Evolutionary conservation across 768 basidiomycete species (phyloP).

Genomic region (Lyophyllum atratum): DNA sequence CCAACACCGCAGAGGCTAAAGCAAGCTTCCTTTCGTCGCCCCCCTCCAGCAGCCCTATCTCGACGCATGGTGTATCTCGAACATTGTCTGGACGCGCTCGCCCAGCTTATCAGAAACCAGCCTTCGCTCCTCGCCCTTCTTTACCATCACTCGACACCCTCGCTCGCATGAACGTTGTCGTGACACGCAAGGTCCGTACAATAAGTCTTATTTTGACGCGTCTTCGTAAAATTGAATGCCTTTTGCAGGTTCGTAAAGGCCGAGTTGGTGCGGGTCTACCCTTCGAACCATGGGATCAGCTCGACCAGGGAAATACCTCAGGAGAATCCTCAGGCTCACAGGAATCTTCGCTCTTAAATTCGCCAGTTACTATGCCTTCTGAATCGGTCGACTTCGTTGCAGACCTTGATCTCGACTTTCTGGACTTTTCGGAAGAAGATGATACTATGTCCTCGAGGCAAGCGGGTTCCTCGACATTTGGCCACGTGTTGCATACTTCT

Average conservation of each 20-base stretch:
- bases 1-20: conserved; percentile 15
- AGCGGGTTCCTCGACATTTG: neutral
- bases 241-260: conserved; percentile 49
- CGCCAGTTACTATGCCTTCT: conserved; percentile 1
- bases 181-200: conserved; percentile 44
- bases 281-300: conserved; percentile 54
- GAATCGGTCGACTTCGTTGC: conserved; percentile 19
- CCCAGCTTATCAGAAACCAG: conserved; percentile 48
- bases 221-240: neutral
- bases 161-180: conserved; percentile 47
- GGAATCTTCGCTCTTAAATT: conserved; percentile 4
- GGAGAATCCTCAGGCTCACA: conserved; percentile 15
- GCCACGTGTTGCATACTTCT: neutral
- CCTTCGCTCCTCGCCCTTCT: conserved; percentile 49
- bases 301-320: conserved; percentile 21
- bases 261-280: conserved; percentile 53
- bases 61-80: conserved; percentile 15
- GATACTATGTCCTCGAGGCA: conserved; percentile 1
- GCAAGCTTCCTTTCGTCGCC: conserved; percentile 17
- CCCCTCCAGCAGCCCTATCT: conserved; percentile 8
- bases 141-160: conserved; percentile 52
- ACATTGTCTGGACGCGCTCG: conserved; percentile 23
- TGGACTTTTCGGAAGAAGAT: conserved; percentile 23
- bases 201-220: neutral
- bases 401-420: conserved; percentile 18